These are phyloP conservation scores for Sporisorium sorghi DNA, from an alignment of 1,284 basidiomycete genomes.

Conservation along the genomic window DNA sequence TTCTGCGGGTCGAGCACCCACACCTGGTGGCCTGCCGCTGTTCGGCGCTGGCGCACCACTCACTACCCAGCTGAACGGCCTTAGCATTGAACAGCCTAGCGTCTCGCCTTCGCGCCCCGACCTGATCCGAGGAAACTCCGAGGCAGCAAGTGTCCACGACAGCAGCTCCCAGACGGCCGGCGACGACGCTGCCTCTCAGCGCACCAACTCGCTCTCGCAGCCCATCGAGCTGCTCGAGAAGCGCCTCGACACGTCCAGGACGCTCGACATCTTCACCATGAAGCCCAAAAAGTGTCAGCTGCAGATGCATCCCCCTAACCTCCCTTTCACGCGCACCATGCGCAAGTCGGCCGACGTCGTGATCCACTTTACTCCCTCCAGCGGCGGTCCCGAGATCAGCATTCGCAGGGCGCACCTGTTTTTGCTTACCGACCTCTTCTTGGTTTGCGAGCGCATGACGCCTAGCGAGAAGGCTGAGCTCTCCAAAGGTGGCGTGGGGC, in stretches of 20 bases:
- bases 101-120: constrained; percentile 29
- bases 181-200: constrained; percentile 20
- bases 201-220: constrained; percentile 39
- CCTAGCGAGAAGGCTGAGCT: constrained; percentile 50
- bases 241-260: constrained; percentile 80
- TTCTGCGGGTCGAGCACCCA: constrained; percentile 20
- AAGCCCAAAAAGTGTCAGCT: constrained; percentile 86
- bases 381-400: constrained; percentile 72
- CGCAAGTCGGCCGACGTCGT: constrained; percentile 80
- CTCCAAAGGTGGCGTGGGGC: constrained; percentile 27
- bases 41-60: constrained; percentile 23
- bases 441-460: constrained; percentile 74
- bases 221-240: constrained; percentile 78
- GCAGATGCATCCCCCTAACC: constrained; percentile 84
- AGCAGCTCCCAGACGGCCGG: constrained; percentile 24
- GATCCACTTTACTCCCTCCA: constrained; percentile 81
- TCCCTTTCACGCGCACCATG: constrained; percentile 84
- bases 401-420: constrained; percentile 86
- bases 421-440: constrained; percentile 89
- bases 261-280: constrained; percentile 96
- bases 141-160: constrained; percentile 36
- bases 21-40: constrained; percentile 30
- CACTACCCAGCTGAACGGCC: constrained; percentile 25
- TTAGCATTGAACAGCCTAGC: constrained; percentile 24
- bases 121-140: constrained; percentile 39